phyloP scores from a whole-genome alignment of 495 filamentous ascomycete species.

The Penicillium silybi region DNA sequence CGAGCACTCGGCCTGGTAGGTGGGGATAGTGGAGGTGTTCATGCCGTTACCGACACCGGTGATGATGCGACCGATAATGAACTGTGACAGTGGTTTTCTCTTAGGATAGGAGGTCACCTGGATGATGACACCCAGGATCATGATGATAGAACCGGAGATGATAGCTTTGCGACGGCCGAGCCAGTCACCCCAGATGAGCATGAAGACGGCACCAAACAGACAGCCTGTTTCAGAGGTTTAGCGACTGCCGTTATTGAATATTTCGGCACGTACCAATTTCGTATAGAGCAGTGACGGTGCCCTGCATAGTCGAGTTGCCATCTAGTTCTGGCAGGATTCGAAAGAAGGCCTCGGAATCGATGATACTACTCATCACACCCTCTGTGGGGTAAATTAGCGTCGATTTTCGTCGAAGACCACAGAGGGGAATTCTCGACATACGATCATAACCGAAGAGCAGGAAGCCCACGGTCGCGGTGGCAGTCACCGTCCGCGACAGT shows the following conservation, averaged over 20 bases:
- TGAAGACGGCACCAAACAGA: conserved; percentile 69
- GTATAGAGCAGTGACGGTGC: conserved; percentile 80
- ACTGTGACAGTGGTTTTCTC: conserved; percentile 53
- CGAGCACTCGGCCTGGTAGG: conserved; percentile 75
- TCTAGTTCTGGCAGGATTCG: conserved; percentile 60
- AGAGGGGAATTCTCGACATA: too few species aligned
- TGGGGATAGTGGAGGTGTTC: conserved; percentile 74
- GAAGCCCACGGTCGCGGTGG: conserved; percentile 69
- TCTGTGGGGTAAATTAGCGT: too few species aligned
- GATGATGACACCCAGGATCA: conserved; percentile 76
- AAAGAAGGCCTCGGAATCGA: conserved; percentile 67
- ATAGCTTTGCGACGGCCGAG: conserved; percentile 64
- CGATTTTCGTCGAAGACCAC: too few species aligned
- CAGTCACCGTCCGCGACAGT: conserved; percentile 60
- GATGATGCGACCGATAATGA: conserved; percentile 69
- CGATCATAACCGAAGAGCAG: conserved; percentile 32
- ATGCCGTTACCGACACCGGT: conserved; percentile 77
- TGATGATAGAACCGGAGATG: conserved; percentile 60
- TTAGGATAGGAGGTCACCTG: conserved; percentile 61
- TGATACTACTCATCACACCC: conserved; percentile 79
- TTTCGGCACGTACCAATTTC: conserved; percentile 51
- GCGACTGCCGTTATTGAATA: too few species aligned
- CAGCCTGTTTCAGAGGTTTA: too few species aligned
- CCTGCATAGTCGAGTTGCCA: conserved; percentile 70
- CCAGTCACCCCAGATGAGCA: conserved; percentile 62